Conservation (phyloP, 1,284 basidiomycete genomes). For the Puccinia horiana region DNA sequence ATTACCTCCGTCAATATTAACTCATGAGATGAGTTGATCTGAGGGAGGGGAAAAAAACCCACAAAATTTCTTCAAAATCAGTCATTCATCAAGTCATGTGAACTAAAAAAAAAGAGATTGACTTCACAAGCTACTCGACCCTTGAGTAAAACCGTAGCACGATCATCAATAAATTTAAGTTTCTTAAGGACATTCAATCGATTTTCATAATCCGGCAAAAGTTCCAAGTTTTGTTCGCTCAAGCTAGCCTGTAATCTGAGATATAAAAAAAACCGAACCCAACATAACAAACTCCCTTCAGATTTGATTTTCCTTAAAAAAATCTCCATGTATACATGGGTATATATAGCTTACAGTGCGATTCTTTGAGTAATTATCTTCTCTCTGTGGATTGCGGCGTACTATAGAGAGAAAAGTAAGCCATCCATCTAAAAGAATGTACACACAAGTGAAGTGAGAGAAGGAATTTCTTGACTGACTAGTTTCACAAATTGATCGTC, state of each 20-base stretch:
- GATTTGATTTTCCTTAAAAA: no score
- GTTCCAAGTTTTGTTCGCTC: constrained; percentile 93
- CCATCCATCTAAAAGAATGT: neutral
- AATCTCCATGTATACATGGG: no score
- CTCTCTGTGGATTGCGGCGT: constrained; percentile 18
- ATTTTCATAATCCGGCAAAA: constrained; percentile 95
- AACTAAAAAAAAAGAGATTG: constrained; percentile 45
- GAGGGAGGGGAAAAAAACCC: neutral
- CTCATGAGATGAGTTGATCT: constrained; percentile 97
- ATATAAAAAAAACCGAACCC: neutral
- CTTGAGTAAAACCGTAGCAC: constrained; percentile 90
- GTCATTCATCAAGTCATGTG: neutral
- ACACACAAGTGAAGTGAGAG: neutral
- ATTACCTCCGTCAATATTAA: constrained; percentile 95
- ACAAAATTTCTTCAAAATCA: neutral
- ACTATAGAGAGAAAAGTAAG: constrained; percentile 6
- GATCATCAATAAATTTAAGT: constrained; percentile 87
- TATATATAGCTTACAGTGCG: constrained; percentile 60
- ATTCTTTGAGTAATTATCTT: constrained; percentile 60
- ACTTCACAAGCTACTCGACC: constrained; percentile 98
- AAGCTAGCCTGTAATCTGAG: constrained; percentile 59
- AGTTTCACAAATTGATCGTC: constrained; percentile 31
- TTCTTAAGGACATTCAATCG: constrained; percentile 86
- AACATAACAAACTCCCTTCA: neutral
- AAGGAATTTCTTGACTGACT: neutral